A percentile compares a stretch with the other conserved stretches of the same genome.
These are phyloP conservation scores for Cordyceps farinosa DNA, from an alignment of 2,329 filamentous ascomycete genomes.

Conservation along the genomic window DNA sequence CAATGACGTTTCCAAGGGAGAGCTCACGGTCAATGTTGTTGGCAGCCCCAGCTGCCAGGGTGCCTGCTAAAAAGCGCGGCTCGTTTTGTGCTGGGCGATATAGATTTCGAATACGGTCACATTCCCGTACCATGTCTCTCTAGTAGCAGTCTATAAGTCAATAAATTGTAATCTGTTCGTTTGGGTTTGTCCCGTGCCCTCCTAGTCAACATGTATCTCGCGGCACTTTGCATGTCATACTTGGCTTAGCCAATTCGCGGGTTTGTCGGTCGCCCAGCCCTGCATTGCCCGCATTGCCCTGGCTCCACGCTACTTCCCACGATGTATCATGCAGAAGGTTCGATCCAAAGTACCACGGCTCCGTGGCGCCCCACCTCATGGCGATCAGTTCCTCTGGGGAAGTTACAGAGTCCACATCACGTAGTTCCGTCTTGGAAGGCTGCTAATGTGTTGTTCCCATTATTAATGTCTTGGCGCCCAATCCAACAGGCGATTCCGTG, in stretches of 20 bases:
- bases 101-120: no score
- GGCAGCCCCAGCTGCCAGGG: slow-evolving; percentile 20
- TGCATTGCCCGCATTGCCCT: neutral
- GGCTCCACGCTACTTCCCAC: neutral
- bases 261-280: neutral
- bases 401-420: neutral
- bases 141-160: neutral
- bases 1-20: slow-evolving; percentile 22
- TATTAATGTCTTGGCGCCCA: neutral
- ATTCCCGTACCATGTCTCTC: neutral
- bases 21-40: slow-evolving; percentile 22
- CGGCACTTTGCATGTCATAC: neutral
- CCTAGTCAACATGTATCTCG: no score
- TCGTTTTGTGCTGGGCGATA: no score
- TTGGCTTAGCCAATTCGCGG: neutral
- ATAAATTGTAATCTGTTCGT: no score
- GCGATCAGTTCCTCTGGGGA: neutral
- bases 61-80: slow-evolving; percentile 18
- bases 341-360: neutral
- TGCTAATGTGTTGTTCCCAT: neutral
- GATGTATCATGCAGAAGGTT: neutral
- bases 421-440: no score
- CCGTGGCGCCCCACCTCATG: neutral
- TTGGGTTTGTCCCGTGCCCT: no score
- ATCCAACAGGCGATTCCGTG: neutral